phyloP scores from a whole-genome alignment of 2,329 filamentous ascomycete genomes.

The Pseudocercospora musae region DNA sequence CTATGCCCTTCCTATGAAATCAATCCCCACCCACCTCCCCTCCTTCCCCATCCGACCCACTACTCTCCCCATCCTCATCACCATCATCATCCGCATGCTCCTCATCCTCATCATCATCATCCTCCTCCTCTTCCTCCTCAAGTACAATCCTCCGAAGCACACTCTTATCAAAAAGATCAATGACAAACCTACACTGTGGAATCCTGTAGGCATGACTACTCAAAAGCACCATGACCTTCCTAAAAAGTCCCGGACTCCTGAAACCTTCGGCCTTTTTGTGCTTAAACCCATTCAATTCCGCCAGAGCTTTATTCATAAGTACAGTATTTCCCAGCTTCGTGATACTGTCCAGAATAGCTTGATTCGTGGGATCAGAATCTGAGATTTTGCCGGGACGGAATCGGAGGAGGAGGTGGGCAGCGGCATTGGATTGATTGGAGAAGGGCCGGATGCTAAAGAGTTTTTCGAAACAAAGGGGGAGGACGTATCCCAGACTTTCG shows the following conservation, averaged over 20 bases:
- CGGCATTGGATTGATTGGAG: conserved; percentile 10
- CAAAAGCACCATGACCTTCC: conserved; percentile 77
- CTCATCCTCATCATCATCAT: conserved; percentile 16
- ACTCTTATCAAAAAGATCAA: conserved; percentile 90
- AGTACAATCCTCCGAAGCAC: conserved; percentile 83
- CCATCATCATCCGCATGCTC: conserved; percentile 43
- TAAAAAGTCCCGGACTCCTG: conserved; percentile 72
- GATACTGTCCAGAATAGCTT: conserved; percentile 77
- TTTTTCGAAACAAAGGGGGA: conserved; percentile 73
- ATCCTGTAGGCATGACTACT: conserved; percentile 88
- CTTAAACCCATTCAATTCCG: conserved; percentile 62
- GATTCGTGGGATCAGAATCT: conserved; percentile 57
- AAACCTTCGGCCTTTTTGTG: conserved; percentile 72
- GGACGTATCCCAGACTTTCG: conserved; percentile 78
- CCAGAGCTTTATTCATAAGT: conserved; percentile 79
- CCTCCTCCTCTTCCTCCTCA: conserved; percentile 62
- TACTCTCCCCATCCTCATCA: neutral
- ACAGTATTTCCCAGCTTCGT: conserved; percentile 91
- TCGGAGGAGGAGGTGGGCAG: conserved; percentile 10
- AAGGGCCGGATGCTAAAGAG: conserved; percentile 63
- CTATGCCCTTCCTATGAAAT: neutral
- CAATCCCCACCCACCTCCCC: neutral
- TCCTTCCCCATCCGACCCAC: neutral
- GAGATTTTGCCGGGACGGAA: conserved; percentile 17
- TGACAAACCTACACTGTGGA: conserved; percentile 80